A percentile compares a stretch with the other conserved stretches of the same genome.
These are phyloP conservation scores for Hypsizygus ulmarius DNA, from an alignment of 1,284 basidiomycete genomes.

Conservation along the genomic window DNA sequence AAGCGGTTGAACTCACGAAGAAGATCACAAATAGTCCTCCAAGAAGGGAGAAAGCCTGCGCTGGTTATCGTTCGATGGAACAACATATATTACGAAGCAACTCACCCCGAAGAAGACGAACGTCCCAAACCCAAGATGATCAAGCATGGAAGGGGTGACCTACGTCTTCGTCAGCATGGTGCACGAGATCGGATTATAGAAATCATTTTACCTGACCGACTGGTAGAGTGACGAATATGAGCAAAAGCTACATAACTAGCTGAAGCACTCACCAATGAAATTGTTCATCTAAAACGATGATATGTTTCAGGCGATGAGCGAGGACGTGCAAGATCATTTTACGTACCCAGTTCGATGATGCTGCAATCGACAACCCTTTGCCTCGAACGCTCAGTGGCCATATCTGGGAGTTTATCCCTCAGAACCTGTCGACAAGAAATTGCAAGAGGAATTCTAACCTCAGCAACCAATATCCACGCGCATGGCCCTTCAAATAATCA, in stretches of 20 bases:
- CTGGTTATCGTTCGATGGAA: slow-evolving; percentile 2
- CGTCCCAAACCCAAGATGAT: slow-evolving; percentile 57
- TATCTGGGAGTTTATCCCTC: slow-evolving; percentile 32
- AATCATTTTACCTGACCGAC: not conserved
- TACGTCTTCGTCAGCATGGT: slow-evolving; percentile 26
- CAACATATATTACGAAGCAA: not conserved
- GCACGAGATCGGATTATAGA: not conserved
- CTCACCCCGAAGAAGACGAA: slow-evolving; percentile 69
- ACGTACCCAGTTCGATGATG: slow-evolving; percentile 67
- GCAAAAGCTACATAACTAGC: not conserved
- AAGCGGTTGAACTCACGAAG: slow-evolving; percentile 41
- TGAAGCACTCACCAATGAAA: slow-evolving; percentile 55
- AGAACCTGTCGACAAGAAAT: not conserved
- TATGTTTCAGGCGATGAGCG: slow-evolving; percentile 3
- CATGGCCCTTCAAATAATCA: slow-evolving; percentile 42
- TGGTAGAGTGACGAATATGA: slow-evolving; percentile 2
- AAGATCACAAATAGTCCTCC: slow-evolving; percentile 64
- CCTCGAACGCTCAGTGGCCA: slow-evolving; percentile 67
- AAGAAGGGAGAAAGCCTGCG: slow-evolving; percentile 56
- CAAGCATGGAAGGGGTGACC: slow-evolving; percentile 65
- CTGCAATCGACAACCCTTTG: slow-evolving; percentile 67
- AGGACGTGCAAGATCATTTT: not conserved
- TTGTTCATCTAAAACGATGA: slow-evolving; percentile 70
- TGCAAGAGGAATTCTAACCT: slow-evolving; percentile 24
- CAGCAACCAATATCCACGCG: slow-evolving; percentile 65